These are phyloP conservation scores for Vigna unguiculata DNA, from an alignment of 306 rosid species.

Conservation along the genomic window DNA sequence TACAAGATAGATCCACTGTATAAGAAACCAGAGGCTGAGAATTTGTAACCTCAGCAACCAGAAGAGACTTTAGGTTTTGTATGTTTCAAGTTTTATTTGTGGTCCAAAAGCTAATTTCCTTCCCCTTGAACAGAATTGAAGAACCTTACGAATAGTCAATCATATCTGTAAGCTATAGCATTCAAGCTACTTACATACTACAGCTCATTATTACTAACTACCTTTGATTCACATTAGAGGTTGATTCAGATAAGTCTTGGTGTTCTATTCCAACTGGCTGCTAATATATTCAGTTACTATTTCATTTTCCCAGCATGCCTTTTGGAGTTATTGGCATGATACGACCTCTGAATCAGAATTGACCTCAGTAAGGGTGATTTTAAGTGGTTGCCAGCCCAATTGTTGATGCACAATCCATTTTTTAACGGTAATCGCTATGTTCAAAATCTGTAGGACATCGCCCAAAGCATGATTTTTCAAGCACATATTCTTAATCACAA, in stretches of 20 bases:
- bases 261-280: slow-evolving; percentile 30
- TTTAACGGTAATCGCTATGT: slow-evolving; percentile 59
- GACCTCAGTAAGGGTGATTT: slow-evolving; percentile 60
- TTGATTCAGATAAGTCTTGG: slow-evolving; percentile 32
- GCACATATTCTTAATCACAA: slow-evolving; percentile 67
- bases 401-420: slow-evolving; percentile 85
- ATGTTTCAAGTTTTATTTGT: slow-evolving; percentile 38
- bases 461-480: slow-evolving; percentile 71
- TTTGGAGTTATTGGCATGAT: slow-evolving; percentile 27
- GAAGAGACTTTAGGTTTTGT: slow-evolving; percentile 34
- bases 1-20: slow-evolving; percentile 39
- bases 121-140: slow-evolving; percentile 26
- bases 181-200: slow-evolving; percentile 32
- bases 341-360: slow-evolving; percentile 48
- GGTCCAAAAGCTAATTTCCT: slow-evolving; percentile 45
- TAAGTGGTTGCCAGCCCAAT: slow-evolving; percentile 89
- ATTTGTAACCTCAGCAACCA: slow-evolving; percentile 34
- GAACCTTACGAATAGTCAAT: slow-evolving; percentile 13
- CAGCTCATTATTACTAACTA: slow-evolving; percentile 42
- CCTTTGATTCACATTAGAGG: slow-evolving; percentile 7
- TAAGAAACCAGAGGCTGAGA: slow-evolving; percentile 4
- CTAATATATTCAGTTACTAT: slow-evolving; percentile 35
- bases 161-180: slow-evolving; percentile 14
- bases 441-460: slow-evolving; percentile 69
- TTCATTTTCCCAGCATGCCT: slow-evolving; percentile 38